Base-by-base conservation (phyloP, 495 filamentous ascomycete species). In the Aspergillus wentii region DNA sequence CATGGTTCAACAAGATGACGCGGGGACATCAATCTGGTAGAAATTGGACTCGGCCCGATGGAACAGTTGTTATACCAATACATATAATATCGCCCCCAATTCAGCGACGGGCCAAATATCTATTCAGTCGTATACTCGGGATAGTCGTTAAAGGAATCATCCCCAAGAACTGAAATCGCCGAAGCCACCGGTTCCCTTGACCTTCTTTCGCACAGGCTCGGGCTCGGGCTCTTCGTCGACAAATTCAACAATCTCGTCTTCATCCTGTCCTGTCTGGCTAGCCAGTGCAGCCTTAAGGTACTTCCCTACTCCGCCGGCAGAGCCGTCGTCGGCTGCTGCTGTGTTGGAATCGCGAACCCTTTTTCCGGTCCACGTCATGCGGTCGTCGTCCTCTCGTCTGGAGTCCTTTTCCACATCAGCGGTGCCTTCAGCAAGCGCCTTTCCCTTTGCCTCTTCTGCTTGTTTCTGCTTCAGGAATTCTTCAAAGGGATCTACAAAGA, bases 401-500 rank as follows among this genome's bases (percentile, higher is more conserved):
- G 62, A 58, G 19, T 53, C 49, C 37, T 61, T 46, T 7, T 59
- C 53, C 2, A 72, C 52, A 32, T 68, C 62, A 15, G 56, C 45
- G 20, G 52, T 44, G 26, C 49, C 49, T 29, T 61, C 61, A 30
- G 50, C 51, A 3, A 46, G 49, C 25, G 66, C 66, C 38, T 54
- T 64, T 5, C 71, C 42, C 64, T 70, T 37, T 38, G 59, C 48
- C 59, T 69, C 44, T 69, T 71, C 62, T 59, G 69, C 35, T n/a
- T 72, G 75, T 36, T 72, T 72, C 30, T 66, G 61, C 39, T 75
- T 68, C 26, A 71, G 45, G 54, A 91, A 97, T 61, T 95, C 92
- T 49, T 94, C 88, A 59, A 99, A 99, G 1, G 90, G 90, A 60
- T 99, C 92, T 3, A 97, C 77, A 46, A 94, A 90, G 5, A 99